Percentiles rank a stretch among this genome's conserved stretches.
Conservation (phyloP, 495 filamentous ascomycete genomes). For the Tuber magnatum region DNA sequence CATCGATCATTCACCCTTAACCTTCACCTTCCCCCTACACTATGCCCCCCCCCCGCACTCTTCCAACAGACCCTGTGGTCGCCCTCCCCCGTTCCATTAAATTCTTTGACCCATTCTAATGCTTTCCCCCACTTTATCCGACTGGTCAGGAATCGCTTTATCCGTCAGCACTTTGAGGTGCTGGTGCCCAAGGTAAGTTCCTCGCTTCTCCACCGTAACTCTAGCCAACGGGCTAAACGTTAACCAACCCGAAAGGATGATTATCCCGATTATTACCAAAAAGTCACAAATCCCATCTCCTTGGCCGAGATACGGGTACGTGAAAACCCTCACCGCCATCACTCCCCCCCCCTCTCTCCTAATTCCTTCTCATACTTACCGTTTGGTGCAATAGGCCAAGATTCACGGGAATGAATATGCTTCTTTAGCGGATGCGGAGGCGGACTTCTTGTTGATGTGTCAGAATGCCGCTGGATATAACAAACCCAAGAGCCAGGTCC, state of each 20-base stretch:
- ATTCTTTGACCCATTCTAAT: slow-evolving; percentile 7
- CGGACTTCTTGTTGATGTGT: slow-evolving; percentile 38
- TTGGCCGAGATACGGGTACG: slow-evolving; percentile 51
- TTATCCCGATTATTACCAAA: slow-evolving; percentile 52
- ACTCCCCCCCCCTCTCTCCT: neutral
- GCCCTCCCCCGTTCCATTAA: neutral
- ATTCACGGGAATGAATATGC: slow-evolving; percentile 34
- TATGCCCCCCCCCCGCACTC: neutral
- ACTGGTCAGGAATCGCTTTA: slow-evolving; percentile 36
- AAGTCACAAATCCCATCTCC: slow-evolving; percentile 51
- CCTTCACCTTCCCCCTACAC: neutral
- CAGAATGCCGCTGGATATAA: slow-evolving; percentile 41
- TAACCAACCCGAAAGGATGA: slow-evolving; percentile 38
- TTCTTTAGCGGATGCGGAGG: slow-evolving; percentile 30
- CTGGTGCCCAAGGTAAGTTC: slow-evolving; percentile 37
- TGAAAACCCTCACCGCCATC: slow-evolving; percentile 5
- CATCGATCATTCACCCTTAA: neutral
- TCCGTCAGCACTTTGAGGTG: slow-evolving; percentile 39
- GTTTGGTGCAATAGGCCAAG: slow-evolving; percentile 31
- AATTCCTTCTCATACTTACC: slow-evolving; percentile 16
- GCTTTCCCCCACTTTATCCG: slow-evolving; percentile 20
- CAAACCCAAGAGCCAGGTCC: slow-evolving; percentile 40
- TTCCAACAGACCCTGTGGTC: neutral
- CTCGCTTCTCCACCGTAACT: slow-evolving; percentile 19
- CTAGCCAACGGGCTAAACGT: slow-evolving; percentile 13